Evolutionary conservation across 2,329 filamentous ascomycete genomes (phyloP).

Genomic region (Aspergillus clavatus): DNA sequence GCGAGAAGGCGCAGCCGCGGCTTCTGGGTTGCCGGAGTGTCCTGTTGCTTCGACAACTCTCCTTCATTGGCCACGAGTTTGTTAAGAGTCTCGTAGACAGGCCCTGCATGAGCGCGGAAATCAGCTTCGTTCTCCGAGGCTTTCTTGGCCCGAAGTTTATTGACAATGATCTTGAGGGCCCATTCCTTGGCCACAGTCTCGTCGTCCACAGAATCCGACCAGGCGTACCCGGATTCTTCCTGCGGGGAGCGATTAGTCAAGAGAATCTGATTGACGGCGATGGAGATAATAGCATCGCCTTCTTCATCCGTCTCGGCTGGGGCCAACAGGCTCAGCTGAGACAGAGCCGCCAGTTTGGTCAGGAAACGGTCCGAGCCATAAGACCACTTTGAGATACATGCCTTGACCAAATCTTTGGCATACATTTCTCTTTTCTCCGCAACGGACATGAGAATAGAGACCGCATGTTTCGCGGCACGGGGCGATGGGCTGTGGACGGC

Average conservation of each 20-base stretch:
- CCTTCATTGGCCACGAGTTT: conserved; percentile 70
- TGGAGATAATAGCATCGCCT: conserved; percentile 71
- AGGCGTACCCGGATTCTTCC: conserved; percentile 54
- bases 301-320: conserved; percentile 68
- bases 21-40: conserved; percentile 73
- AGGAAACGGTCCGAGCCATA: conserved; percentile 72
- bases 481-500: conserved; percentile 76
- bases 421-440: conserved; percentile 76
- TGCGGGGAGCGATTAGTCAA: conserved; percentile 59
- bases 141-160: conserved; percentile 67
- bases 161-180: conserved; percentile 80
- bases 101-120: conserved; percentile 52
- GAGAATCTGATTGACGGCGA: conserved; percentile 70
- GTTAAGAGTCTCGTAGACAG: conserved; percentile 74
- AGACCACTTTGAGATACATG: conserved; percentile 67
- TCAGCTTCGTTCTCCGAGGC: conserved; percentile 41
- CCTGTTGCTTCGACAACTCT: conserved; percentile 69
- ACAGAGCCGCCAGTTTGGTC: conserved; percentile 47
- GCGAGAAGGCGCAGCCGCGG: conserved; percentile 76
- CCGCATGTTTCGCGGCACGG: conserved; percentile 85
- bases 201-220: conserved; percentile 70
- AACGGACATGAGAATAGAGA: conserved; percentile 79
- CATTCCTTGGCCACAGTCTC: conserved; percentile 79
- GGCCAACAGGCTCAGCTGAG: conserved; percentile 70
- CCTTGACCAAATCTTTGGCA: conserved; percentile 74